Conservation (phyloP, 1,284 basidiomycete genomes). For the Sporisorium iseilematis-ciliati region DNA sequence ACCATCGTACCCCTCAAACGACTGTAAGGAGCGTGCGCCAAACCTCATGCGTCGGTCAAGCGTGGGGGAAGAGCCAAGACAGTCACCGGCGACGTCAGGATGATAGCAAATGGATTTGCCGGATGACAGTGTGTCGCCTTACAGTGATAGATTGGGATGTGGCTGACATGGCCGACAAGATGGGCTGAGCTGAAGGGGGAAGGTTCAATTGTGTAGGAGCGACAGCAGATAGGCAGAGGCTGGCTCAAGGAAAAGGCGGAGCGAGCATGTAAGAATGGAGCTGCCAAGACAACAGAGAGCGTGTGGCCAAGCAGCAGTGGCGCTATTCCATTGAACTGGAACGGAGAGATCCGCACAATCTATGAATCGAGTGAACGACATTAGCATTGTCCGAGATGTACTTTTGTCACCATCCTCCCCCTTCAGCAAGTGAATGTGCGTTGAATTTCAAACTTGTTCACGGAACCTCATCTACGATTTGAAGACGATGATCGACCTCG, state of each 20-base stretch:
- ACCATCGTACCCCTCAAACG: neutral
- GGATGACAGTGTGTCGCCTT: neutral
- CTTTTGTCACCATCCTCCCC: too few relatives aligned
- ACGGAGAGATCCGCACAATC: neutral
- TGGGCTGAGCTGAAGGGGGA: too few relatives aligned
- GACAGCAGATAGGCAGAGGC: neutral
- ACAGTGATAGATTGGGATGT: neutral
- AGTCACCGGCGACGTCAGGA: conserved; percentile 6
- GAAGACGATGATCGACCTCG: too few relatives aligned
- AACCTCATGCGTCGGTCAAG: neutral
- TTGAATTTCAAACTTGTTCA: too few relatives aligned
- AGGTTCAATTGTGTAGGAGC: neutral
- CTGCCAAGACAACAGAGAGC: neutral
- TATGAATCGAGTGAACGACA: too few relatives aligned
- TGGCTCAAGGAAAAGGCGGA: neutral
- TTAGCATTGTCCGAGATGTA: too few relatives aligned
- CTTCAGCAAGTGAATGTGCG: too few relatives aligned
- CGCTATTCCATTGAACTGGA: neutral
- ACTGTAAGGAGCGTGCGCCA: neutral
- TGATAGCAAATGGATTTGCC: conserved; percentile 10
- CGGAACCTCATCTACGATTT: too few relatives aligned
- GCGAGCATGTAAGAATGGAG: neutral
- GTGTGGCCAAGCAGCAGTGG: neutral
- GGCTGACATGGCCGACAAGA: neutral
- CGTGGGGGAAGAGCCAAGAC: conserved; percentile 1